These are phyloP conservation scores for Saturnispora diversa DNA, from an alignment of 805 yeast genomes.

Conservation along the genomic window DNA sequence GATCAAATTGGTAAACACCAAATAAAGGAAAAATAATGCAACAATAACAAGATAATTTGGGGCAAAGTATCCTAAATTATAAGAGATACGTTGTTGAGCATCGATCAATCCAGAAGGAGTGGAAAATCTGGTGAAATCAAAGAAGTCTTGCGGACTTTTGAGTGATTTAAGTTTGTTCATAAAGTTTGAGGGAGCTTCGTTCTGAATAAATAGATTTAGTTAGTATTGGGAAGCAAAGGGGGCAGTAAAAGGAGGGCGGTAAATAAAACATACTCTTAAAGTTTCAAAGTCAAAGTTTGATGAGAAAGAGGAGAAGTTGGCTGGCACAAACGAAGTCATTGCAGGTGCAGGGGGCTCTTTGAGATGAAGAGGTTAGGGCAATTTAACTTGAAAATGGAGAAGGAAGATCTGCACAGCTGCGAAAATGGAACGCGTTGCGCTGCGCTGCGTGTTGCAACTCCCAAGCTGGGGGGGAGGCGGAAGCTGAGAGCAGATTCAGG, in stretches of 20 bases:
- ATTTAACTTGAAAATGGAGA: no score
- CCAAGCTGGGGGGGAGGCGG: no score
- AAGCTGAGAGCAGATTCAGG: no score
- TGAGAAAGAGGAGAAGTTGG: conserved; percentile 29
- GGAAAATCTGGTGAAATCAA: conserved; percentile 75
- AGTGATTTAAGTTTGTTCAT: conserved; percentile 59
- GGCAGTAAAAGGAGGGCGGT: not conserved
- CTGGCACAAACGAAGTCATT: conserved; percentile 31
- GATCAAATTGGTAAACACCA: conserved; percentile 73
- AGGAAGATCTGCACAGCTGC: no score
- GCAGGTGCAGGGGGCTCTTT: not conserved
- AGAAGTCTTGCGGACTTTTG: conserved; percentile 83
- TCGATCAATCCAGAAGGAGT: conserved; percentile 81
- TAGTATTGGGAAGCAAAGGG: not conserved
- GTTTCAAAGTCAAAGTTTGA: conserved; percentile 29
- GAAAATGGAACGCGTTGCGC: no score
- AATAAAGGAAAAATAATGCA: conserved; percentile 60
- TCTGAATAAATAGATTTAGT: conserved; percentile 17
- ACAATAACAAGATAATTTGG: conserved; percentile 76
- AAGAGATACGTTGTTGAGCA: conserved; percentile 72
- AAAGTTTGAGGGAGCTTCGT: conserved; percentile 35
- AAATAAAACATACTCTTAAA: conserved; percentile 24
- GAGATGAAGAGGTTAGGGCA: no score
- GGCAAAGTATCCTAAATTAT: conserved; percentile 75
- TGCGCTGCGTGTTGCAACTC: no score